Conservation (phyloP, 2,329 filamentous ascomycete genomes). For the Pseudocercospora fijiensis region DNA sequence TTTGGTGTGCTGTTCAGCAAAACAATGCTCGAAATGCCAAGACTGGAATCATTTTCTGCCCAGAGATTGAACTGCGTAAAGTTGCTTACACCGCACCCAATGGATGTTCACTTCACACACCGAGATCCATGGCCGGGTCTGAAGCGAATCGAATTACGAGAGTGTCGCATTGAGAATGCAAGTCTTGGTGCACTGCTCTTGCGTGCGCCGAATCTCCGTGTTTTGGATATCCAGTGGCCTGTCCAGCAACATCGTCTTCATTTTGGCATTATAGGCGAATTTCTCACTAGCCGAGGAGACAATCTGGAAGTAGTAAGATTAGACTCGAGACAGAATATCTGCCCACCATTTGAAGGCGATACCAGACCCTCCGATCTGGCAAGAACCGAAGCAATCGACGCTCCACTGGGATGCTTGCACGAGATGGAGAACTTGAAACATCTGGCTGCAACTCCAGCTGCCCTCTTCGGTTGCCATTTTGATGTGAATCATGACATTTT, state of each 20-base stretch:
- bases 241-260: constrained; percentile 11
- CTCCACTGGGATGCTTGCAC: constrained; percentile 5
- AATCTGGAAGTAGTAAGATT: constrained; percentile 9
- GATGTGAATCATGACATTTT: not conserved
- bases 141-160: constrained; percentile 6
- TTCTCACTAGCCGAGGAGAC: constrained; percentile 7
- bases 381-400: constrained; percentile 7
- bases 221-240: constrained; percentile 11
- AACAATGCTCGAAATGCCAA: constrained; percentile 11
- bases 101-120: not conserved
- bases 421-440: not conserved
- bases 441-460: constrained; percentile 10
- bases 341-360: not conserved
- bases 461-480: constrained; percentile 4
- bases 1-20: constrained; percentile 12
- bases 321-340: constrained; percentile 14
- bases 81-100: not conserved
- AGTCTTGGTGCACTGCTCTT: constrained; percentile 9
- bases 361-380: not conserved
- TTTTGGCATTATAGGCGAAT: constrained; percentile 9
- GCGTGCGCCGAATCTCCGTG: constrained; percentile 13
- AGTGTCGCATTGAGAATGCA: constrained; percentile 14
- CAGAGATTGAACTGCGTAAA: constrained; percentile 13
- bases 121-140: constrained; percentile 13
- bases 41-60: constrained; percentile 9